A percentile compares a stretch with the other conserved stretches of the same genome.
phyloP scores from a whole-genome alignment of 192 early-diverging fungal species.

The Hyaloraphidium curvatum region DNA sequence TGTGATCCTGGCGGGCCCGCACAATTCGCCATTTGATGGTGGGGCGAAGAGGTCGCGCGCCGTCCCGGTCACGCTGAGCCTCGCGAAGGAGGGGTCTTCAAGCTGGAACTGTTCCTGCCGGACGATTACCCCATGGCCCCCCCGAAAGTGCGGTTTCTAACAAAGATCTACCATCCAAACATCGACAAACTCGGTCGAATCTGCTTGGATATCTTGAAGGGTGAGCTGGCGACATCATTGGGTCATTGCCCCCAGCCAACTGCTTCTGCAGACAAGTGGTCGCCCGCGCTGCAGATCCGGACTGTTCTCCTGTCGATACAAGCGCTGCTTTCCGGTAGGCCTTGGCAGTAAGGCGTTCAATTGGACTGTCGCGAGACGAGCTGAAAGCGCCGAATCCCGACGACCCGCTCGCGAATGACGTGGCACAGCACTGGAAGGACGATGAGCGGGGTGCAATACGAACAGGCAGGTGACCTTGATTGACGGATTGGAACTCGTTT shows the following conservation, averaged over 20 bases:
- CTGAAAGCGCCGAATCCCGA: constrained; percentile 79
- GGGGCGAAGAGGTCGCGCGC: background rate
- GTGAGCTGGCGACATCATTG: constrained; percentile 14
- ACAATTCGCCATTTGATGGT: constrained; percentile 92
- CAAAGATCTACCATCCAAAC: constrained; percentile 97
- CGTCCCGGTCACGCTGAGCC: background rate
- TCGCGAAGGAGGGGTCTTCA: constrained; percentile 63
- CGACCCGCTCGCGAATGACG: constrained; percentile 94
- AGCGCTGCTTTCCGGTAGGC: constrained; percentile 53
- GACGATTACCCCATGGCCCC: constrained; percentile 97
- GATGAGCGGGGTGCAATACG: constrained; percentile 81
- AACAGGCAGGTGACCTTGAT: constrained; percentile 39
- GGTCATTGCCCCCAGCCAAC: background rate
- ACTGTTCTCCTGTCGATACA: constrained; percentile 95
- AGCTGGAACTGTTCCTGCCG: constrained; percentile 87
- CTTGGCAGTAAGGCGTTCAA: background rate
- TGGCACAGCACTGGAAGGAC: constrained; percentile 98
- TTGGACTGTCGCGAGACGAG: background rate
- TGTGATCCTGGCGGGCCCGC: constrained; percentile 78
- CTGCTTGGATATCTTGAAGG: constrained; percentile 95
- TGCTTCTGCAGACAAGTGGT: constrained; percentile 74
- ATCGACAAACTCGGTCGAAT: constrained; percentile 97
- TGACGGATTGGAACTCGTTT: no score
- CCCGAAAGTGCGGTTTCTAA: constrained; percentile 94
- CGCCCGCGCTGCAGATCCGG: constrained; percentile 92